Conservation (phyloP, 805 yeast species). For the Aciculoconidium aculeatum region DNA sequence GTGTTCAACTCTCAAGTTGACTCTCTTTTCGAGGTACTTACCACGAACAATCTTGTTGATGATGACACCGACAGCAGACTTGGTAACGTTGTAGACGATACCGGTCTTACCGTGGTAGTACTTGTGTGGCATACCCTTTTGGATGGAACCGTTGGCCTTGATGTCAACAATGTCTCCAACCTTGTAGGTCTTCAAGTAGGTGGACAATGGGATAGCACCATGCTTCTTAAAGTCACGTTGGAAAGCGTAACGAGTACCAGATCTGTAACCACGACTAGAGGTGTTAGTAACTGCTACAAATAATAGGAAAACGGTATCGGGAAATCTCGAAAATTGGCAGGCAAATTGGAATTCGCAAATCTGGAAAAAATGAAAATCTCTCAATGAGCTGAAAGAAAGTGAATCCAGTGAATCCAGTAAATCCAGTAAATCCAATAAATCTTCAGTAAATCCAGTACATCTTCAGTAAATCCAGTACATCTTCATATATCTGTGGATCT, state of each 20-base stretch:
- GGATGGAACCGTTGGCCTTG: slow-evolving; percentile 98
- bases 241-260: slow-evolving; percentile 99
- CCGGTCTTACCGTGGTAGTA: slow-evolving; percentile 99
- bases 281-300: too few species aligned
- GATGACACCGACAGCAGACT: slow-evolving; percentile 96
- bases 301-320: too few species aligned
- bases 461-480: too few species aligned
- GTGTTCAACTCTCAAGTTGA: slow-evolving; percentile 98
- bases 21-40: slow-evolving; percentile 99
- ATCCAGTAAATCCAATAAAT: too few species aligned
- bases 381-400: too few species aligned
- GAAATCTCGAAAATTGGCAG: too few species aligned
- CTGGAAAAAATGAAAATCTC: too few species aligned
- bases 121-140: slow-evolving; percentile 99
- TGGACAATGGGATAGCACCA: slow-evolving; percentile 90
- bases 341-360: too few species aligned
- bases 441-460: too few species aligned
- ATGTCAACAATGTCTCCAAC: slow-evolving; percentile 99
- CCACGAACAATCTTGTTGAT: slow-evolving; percentile 97
- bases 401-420: too few species aligned
- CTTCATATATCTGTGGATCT: too few species aligned
- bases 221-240: slow-evolving; percentile 98
- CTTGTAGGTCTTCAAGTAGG: slow-evolving; percentile 96
- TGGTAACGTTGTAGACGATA: slow-evolving; percentile 98
- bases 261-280: slow-evolving; percentile 91